These are phyloP conservation scores for Inga laurina DNA, from an alignment of 306 rosid genomes.

Conservation along the genomic window DNA sequence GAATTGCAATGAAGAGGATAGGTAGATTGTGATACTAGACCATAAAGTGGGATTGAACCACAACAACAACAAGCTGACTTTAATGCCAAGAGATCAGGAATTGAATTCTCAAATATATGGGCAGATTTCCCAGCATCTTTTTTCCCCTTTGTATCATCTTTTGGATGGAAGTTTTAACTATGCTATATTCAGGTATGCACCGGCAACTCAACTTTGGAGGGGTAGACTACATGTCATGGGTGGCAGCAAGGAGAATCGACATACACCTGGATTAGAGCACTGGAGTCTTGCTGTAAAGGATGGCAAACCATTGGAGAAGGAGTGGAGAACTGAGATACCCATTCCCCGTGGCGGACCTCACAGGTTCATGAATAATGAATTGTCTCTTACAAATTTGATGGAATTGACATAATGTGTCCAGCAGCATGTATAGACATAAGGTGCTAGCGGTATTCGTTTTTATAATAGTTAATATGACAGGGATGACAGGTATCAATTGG, in stretches of 20 bases:
- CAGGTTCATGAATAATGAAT: conserved; percentile 51
- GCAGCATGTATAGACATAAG: neutral
- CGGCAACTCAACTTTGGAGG: conserved; percentile 97
- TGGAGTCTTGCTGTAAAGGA: conserved; percentile 95
- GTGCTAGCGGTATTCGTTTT: neutral
- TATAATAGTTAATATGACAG: neutral
- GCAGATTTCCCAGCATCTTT: neutral
- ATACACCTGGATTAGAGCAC: conserved; percentile 88
- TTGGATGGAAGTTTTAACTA: conserved; percentile 29
- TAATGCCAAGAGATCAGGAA: neutral
- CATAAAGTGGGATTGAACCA: neutral
- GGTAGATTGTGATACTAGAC: neutral
- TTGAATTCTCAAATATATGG: neutral
- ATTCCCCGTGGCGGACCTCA: conserved; percentile 99
- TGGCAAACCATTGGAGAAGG: conserved; percentile 74
- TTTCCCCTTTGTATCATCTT: conserved; percentile 13
- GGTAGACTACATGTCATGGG: conserved; percentile 99
- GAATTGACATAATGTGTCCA: conserved; percentile 6
- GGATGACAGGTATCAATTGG: neutral
- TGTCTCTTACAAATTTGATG: conserved; percentile 8
- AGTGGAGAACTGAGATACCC: conserved; percentile 80
- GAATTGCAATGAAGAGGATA: neutral
- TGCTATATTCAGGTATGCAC: conserved; percentile 73
- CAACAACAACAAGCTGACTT: neutral
- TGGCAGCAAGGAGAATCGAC: conserved; percentile 96